Evolutionary conservation across 768 basidiomycete species (phyloP), one percentile per base, ranked within the genome.

Genomic region (Psilocybe cyanescens): DNA sequence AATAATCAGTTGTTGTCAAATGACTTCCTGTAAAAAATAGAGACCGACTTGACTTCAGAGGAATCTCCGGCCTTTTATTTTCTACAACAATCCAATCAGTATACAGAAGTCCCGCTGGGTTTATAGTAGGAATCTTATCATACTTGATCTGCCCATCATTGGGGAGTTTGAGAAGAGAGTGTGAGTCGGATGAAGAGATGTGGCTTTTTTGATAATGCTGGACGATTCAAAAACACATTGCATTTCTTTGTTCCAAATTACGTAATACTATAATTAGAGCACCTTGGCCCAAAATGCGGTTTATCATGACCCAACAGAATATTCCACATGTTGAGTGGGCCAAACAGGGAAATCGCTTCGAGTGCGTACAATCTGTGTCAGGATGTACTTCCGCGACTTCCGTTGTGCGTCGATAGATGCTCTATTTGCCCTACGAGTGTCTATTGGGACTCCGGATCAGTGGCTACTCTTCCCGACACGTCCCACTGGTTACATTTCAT

Each of bases 41-140:
- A n/a, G 35, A 65, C 78, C 64, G 31, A 80, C 80, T 81, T 54
- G 78, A 69, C 66, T 77, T 79, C 11, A 76, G 68, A 29, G 81
- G 80, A 14, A 84, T 69, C 14, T 72, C 69, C 1, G 73, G 68
- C 65, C 78, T 79, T 64, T 74, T 77, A 16, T 74, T 69, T 67
- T 83, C 78, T 82, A 28, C 30, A 47, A 60, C 7, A 47, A 30
- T 39, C 55, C 7, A 58, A 45, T 46, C 39, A 51, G 33, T 8
- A 28, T 35, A 8, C 24, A 8, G 41, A n/a, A 44, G 17, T 31
- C 28, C 24, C 24, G 24, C 24, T 24, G 2, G 2, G 24, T 24
- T 24, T 24, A 2, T 24, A 24, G 24, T 24, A 12, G 8, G 17
- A 30, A 58, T 28, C n/a, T 37, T 47, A 41, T 37, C 69, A 12